Conservation (phyloP, 768 basidiomycete species). For the Kockovaella imperatae region DNA sequence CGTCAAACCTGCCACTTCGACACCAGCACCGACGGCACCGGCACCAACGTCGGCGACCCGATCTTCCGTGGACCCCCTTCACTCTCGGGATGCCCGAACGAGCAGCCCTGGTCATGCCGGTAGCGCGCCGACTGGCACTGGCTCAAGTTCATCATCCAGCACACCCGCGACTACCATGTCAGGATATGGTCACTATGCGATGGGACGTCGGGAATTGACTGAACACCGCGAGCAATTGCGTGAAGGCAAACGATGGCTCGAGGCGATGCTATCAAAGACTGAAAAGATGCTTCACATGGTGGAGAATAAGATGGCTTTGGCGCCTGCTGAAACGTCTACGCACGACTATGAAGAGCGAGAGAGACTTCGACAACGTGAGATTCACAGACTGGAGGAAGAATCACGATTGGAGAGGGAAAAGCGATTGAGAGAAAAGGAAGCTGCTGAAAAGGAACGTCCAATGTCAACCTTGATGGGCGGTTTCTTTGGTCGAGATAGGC, state of each 20-base stretch:
- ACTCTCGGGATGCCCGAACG: background rate
- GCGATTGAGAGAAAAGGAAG: constrained; percentile 5
- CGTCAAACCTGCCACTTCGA: background rate
- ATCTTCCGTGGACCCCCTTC: constrained; percentile 1
- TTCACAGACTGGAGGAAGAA: constrained; percentile 26
- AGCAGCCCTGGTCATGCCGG: background rate
- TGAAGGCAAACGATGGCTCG: constrained; percentile 43
- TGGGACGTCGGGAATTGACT: constrained; percentile 34
- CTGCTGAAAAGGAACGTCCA: background rate
- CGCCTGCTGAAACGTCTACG: constrained; percentile 8
- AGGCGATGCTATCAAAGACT: constrained; percentile 36
- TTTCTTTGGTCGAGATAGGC: too few species aligned
- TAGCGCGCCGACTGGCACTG: background rate
- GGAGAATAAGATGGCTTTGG: constrained; percentile 37
- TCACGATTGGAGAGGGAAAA: constrained; percentile 23
- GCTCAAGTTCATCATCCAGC: background rate
- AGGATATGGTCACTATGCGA: constrained; percentile 24
- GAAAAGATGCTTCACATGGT: constrained; percentile 38
- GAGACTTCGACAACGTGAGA: constrained; percentile 27
- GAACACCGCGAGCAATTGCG: constrained; percentile 43
- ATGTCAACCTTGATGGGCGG: background rate
- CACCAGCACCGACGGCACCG: background rate
- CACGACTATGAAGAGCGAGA: constrained; percentile 37
- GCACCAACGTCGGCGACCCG: constrained; percentile 1
- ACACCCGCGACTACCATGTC: background rate